phyloP scores from a whole-genome alignment of 148 eudicot genomes.

The Agrostemma githago region DNA sequence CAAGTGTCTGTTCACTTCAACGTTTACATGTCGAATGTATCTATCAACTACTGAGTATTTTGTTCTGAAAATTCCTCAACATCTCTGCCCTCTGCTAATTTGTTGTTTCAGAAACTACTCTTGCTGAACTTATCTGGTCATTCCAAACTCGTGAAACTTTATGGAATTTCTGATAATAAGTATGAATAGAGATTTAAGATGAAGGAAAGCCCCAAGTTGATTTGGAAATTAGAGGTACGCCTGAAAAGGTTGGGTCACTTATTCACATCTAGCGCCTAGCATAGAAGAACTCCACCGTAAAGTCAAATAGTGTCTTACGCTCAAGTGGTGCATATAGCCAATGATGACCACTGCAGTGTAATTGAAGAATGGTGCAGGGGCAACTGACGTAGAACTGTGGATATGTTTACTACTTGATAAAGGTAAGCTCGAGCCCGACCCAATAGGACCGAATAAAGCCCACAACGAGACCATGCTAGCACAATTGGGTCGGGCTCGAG shows the following conservation, averaged over 20 bases:
- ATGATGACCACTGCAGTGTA: background rate
- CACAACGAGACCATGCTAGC: no score
- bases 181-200: background rate
- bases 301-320: background rate
- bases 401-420: no score
- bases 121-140: background rate
- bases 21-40: no score
- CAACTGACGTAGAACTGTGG: no score
- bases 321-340: background rate
- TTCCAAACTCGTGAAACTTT: background rate
- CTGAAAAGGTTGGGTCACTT: background rate
- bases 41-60: no score
- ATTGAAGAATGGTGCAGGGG: background rate
- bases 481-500: no score
- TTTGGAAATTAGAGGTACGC: background rate
- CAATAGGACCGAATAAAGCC: no score
- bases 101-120: background rate
- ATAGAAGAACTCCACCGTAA: background rate
- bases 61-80: background rate
- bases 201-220: background rate
- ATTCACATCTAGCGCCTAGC: background rate
- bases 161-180: background rate
- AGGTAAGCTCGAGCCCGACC: no score
- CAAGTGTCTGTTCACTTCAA: background rate
- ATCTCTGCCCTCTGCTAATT: background rate